Evolutionary conservation across 148 eudicot genomes (phyloP), one percentile per base, ranked within the genome.

Genomic region (Camellia sinensis): DNA sequence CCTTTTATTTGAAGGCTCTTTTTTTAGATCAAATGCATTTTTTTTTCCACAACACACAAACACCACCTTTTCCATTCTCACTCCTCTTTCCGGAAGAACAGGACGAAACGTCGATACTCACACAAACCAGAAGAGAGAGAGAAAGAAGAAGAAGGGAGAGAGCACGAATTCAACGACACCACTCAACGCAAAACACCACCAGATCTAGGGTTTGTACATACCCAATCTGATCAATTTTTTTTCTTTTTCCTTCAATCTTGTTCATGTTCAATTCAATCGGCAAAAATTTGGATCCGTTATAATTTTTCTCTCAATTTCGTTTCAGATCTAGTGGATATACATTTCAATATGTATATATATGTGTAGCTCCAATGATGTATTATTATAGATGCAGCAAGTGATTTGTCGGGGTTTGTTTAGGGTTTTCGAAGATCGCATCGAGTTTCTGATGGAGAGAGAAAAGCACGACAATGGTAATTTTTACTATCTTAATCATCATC

Each of bases 401-500:
- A 8, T 7, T 53, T 54, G 17, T n/a, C 37, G 46, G 29, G 11
- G 5, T 19, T 69, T 12, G 7, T 6, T 5, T 73, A 52, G 64
- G 66, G 52, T 48, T 66, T 66, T 12, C 45, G 40, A 21, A 8
- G 64, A 13, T 73, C 56, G 78, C 41, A 3, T 62, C 29, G 44
- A 21, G 69, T 59, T 67, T 64, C 6, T 43, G 7, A 80, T 80
- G 83, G 83, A 80, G 21, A 45, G 71, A 40, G 73, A 56, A 41
- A 19, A 67, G 63, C 18, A 4, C 41, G 29, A n/a, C 4, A 57
- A 66, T 45, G 83, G 79, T n/a, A 67, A 48, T 74, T 45, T 40
- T 19, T 19, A 19, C 40, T 56, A 43, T 52, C 67, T 53, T 19
- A 54, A 19, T 62, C 50, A 52, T 66, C 15, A 78, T 19, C 68